phyloP scores from a whole-genome alignment of 345 rosid genomes.

The Eutrema heterophyllum region DNA sequence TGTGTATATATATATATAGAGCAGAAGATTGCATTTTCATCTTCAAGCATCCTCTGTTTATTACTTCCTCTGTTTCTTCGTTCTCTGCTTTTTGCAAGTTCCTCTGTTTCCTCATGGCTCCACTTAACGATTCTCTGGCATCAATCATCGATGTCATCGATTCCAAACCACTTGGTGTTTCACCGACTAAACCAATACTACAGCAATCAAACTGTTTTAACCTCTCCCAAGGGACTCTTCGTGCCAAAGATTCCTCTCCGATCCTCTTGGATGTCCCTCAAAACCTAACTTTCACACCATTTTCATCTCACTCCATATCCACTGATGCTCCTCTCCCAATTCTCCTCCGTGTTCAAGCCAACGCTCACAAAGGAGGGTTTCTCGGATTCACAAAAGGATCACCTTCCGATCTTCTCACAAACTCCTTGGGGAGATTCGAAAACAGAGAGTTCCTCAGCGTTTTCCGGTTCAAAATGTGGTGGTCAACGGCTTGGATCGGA shows the following conservation, averaged over 20 bases:
- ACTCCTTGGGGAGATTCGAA: constrained; percentile 62
- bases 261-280: constrained; percentile 62
- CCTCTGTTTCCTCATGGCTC: constrained; percentile 66
- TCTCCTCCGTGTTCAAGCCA: constrained; percentile 44
- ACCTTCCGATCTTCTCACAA: constrained; percentile 39
- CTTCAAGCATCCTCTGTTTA: not conserved
- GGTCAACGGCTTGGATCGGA: constrained; percentile 87
- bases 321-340: constrained; percentile 56
- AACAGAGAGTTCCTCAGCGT: constrained; percentile 57
- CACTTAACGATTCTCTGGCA: constrained; percentile 43
- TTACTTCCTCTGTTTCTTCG: not conserved
- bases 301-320: constrained; percentile 31
- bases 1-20: constrained; percentile 1
- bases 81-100: not conserved
- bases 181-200: not conserved
- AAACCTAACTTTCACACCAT: constrained; percentile 53
- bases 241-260: constrained; percentile 42
- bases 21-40: not conserved
- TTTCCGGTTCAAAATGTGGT: constrained; percentile 88
- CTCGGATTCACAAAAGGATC: constrained; percentile 50
- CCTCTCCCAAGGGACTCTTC: constrained; percentile 41
- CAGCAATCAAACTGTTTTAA: constrained; percentile 27
- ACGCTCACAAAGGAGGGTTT: constrained; percentile 60
- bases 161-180: constrained; percentile 11
- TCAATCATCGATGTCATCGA: constrained; percentile 7